Evolutionary conservation across 2,329 filamentous ascomycete species (phyloP), one percentile per base, ranked within the genome.

Genomic region (Erysiphe neolycopersici): DNA sequence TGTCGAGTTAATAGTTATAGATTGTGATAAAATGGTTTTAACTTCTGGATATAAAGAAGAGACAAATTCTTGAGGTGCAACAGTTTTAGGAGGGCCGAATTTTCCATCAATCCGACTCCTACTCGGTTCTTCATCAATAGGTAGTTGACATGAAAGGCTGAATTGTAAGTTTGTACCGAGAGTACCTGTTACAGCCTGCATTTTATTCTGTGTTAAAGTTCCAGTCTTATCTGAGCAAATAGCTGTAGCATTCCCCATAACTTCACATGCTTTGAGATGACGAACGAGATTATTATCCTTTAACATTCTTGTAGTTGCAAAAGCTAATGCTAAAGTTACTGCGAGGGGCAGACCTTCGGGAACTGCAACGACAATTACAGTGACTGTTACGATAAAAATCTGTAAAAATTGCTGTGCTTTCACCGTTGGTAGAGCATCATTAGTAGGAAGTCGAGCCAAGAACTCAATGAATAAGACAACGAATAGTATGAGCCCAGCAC

Each of bases 171-270:
- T 63, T 13, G 66, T 66, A 29, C 76, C 76, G 36, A 81, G 59
- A 5, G 75, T 74, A 6, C 76, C 78, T 22, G 78, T 74, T 29
- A 84, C 78, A 1, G 83, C 77, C 0, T 74, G 78, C 76, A 80
- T 80, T 57, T 74, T 73, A 54, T 80, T 80, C 46, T 79, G 75
- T 0, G 77, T 82, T 16, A 82, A 60, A 5, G 77, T 82, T 42
- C 77, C 77, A 1, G 77, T 82, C 59, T 82, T 82, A 57, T 82
- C 80, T 4, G 79, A 84, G 59, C 80, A 87, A 32, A 87, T 76
- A 0, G 79, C 78, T 1, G 72, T 76, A 2, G 71, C 72, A 51
- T 79, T 79, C 5, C 74, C 74, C 73, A 79, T 78, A 3, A 73
- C 76, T 56, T 79, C 75, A 54, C 73, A 78, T 46, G 74, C 74